Evolutionary conservation across 1,284 basidiomycete species (phyloP), one percentile per base, ranked within the genome.

Genomic region (Entoloma clypeatum): DNA sequence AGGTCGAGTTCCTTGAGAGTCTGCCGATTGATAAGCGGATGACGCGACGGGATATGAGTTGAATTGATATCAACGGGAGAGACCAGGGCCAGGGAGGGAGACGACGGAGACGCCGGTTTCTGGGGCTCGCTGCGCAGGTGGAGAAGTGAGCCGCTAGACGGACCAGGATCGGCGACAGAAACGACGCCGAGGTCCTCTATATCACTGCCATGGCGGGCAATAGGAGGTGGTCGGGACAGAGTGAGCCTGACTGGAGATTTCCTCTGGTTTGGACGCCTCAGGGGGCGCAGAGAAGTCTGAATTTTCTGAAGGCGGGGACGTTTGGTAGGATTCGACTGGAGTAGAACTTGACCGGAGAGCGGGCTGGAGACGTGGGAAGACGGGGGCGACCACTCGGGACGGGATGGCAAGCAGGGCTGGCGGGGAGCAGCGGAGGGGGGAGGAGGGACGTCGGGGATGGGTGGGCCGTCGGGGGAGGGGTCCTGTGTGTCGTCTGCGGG

Each of bases 1-100:
- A 94, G 69, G 60, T 96, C 92, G 32, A 96, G 72, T 58, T 92
- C 87, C 56, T 81, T 83, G 53, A 96, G 69, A 0, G 89, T 90
- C 39, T 82, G 77, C 33, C 85, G 74, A 55, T 91, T 93, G 60
- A 95, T 88, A 38, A 87, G 77, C 1, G 92, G 91, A 33, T 74
- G 70, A 30, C 78, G 65, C 18, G 83, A 70, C 7, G 88, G 88
- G 51, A 86, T 76, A 50, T 80, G 74, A 4, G 73, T 66, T 4
- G 76, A 76, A 40, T 68, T 63, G 25, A 73, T 68, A 57, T 83
- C 77, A 50, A 79, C 67, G 41, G 72, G 68, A 21, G 54, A 41
- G 52, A 53, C 54, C 49, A 53, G 57, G 51, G 48, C 50, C 55
- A 38, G 48, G 54, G 39, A 54, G 52, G 53, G 48, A 39, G 54